phyloP scores from a whole-genome alignment of 2,329 filamentous ascomycete species.

The Trichoderma asperellum region DNA sequence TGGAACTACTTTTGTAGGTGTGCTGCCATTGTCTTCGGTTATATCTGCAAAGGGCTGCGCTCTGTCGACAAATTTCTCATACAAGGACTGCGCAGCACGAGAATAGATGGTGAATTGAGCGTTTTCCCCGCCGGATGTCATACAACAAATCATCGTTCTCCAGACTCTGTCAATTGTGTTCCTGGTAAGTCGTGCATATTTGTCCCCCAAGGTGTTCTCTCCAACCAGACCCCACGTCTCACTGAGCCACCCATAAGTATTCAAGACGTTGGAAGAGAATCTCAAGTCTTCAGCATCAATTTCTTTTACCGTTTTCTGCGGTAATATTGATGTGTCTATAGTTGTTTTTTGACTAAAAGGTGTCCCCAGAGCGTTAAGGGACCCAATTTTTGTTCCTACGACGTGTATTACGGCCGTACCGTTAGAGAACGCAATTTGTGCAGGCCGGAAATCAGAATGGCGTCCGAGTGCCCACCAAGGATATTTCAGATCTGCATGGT shows the following conservation, averaged over 20 bases:
- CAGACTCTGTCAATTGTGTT: not conserved
- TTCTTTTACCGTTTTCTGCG: not conserved
- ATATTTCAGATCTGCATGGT: not conserved
- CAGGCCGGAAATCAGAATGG: not conserved
- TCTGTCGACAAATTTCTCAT: not conserved
- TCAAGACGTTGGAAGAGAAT: constrained; percentile 1
- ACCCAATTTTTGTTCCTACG: not conserved
- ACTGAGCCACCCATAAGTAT: not conserved
- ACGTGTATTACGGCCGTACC: not conserved
- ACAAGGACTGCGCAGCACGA: not conserved
- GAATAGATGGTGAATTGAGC: constrained; percentile 4
- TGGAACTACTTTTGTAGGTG: not conserved
- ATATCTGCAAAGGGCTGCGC: not conserved
- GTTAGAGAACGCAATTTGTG: not conserved
- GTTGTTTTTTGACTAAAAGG: not conserved
- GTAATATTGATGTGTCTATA: not conserved
- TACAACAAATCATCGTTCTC: not conserved
- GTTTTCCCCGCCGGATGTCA: not conserved
- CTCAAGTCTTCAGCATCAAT: not conserved
- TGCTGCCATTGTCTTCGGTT: not conserved
- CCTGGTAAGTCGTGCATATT: not conserved
- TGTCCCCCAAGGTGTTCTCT: not conserved
- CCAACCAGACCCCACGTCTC: not conserved
- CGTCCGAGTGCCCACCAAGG: not conserved
- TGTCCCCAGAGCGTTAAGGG: not conserved